Evolutionary conservation across 2,329 filamentous ascomycete species (phyloP).

Genomic region (Ambrosiella cleistominuta): DNA sequence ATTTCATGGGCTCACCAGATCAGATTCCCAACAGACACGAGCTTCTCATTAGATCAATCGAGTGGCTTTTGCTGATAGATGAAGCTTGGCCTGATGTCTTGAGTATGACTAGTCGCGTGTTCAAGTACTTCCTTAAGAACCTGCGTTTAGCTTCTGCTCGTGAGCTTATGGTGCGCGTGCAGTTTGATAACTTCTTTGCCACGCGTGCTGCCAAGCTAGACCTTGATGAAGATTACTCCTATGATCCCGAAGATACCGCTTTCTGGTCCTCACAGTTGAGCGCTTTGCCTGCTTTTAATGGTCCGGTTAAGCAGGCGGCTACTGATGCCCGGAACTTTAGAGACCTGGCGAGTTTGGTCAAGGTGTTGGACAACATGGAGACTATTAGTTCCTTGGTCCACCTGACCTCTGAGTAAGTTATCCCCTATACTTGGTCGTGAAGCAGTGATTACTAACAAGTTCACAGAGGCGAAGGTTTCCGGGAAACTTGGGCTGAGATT

Average conservation of each 20-base stretch:
- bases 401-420: conserved; percentile 33
- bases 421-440: not conserved
- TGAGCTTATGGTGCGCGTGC: conserved; percentile 32
- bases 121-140: conserved; percentile 60
- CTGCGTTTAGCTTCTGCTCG: conserved; percentile 37
- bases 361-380: conserved; percentile 50
- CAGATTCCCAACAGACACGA: conserved; percentile 48
- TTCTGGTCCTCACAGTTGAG: conserved; percentile 23
- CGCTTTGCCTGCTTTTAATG: conserved; percentile 12
- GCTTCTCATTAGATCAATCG: conserved; percentile 56
- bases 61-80: conserved; percentile 67
- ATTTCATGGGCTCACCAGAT: conserved; percentile 45
- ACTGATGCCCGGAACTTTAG: conserved; percentile 44
- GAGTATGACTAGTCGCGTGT: conserved; percentile 49
- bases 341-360: conserved; percentile 51
- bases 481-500: conserved; percentile 37
- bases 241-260: conserved; percentile 23
- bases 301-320: conserved; percentile 26
- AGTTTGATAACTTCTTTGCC: conserved; percentile 31
- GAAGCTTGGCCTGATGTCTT: conserved; percentile 58
- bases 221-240: conserved; percentile 20
- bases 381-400: conserved; percentile 41
- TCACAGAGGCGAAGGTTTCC: conserved; percentile 20
- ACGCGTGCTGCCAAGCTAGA: conserved; percentile 20
- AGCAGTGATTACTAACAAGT: not conserved